These are phyloP conservation scores for Zygnema circumcarinatum DNA, from an alignment of 139 green algal genomes.

Conservation along the genomic window DNA sequence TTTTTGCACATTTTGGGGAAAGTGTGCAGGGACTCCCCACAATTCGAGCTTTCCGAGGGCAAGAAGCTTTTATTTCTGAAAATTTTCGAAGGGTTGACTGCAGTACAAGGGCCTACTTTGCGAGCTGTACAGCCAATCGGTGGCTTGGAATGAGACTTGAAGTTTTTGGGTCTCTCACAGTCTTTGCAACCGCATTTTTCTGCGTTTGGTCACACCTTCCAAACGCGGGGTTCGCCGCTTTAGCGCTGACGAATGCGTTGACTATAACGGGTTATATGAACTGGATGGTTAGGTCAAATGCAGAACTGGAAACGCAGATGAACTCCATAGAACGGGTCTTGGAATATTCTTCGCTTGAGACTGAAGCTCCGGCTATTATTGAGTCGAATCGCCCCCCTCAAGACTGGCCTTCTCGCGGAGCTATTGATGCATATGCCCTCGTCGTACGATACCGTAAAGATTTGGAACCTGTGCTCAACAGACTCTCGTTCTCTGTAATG, in stretches of 20 bases:
- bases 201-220: neutral
- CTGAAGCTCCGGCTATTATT: constrained; percentile 46
- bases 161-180: constrained; percentile 78
- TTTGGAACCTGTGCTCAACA: constrained; percentile 81
- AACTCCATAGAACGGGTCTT: constrained; percentile 92
- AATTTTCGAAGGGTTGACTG: constrained; percentile 39
- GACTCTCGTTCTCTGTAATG: constrained; percentile 62
- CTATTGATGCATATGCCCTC: constrained; percentile 71
- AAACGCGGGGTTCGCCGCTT: constrained; percentile 74
- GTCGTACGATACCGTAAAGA: constrained; percentile 84
- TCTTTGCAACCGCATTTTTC: constrained; percentile 60
- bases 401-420: constrained; percentile 72
- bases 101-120: constrained; percentile 59
- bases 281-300: constrained; percentile 91
- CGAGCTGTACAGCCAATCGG: constrained; percentile 73
- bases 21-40: constrained; percentile 81
- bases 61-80: neutral
- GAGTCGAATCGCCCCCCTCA: constrained; percentile 27
- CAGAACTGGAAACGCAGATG: constrained; percentile 72
- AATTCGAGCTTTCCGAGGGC: constrained; percentile 84
- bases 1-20: constrained; percentile 79
- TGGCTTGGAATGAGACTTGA: constrained; percentile 94
- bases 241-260: constrained; percentile 88
- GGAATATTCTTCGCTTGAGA: constrained; percentile 71
- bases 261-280: constrained; percentile 87